Evolutionary conservation across 2,329 filamentous ascomycete species (phyloP).

Genomic region (Penicillium aurantiogriseum): DNA sequence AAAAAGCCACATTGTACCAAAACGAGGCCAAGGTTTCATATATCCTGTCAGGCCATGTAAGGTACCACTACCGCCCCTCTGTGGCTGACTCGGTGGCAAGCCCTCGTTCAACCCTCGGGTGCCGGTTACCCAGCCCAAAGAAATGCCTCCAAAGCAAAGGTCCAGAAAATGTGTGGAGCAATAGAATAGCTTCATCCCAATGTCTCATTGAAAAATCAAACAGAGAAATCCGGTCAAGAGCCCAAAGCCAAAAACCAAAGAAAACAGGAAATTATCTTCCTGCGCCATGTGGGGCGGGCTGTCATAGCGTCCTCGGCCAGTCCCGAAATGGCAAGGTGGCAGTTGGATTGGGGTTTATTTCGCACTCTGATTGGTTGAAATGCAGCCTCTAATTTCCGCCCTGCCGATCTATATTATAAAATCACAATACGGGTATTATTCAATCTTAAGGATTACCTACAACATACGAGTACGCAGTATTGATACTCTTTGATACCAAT

Average conservation of each 20-base stretch:
- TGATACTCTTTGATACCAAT: background rate
- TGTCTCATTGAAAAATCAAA: slow-evolving; percentile 1
- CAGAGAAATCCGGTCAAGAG: background rate
- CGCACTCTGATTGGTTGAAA: background rate
- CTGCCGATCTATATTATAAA: slow-evolving; percentile 19
- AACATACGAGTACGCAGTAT: background rate
- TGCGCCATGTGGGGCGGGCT: slow-evolving; percentile 17
- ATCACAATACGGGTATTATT: background rate
- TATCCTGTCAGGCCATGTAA: slow-evolving; percentile 6
- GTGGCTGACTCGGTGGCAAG: slow-evolving; percentile 5
- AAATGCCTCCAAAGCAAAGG: background rate
- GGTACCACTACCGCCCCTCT: background rate
- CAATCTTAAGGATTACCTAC: background rate
- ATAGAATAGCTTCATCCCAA: background rate
- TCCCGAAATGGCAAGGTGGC: slow-evolving; percentile 12
- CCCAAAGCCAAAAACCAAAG: background rate
- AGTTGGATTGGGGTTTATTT: background rate
- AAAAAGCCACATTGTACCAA: slow-evolving; percentile 1
- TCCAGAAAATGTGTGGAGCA: background rate
- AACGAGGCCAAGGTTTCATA: slow-evolving; percentile 4
- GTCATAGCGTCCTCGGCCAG: slow-evolving; percentile 8
- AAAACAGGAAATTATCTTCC: slow-evolving; percentile 14
- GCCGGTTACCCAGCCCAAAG: background rate
- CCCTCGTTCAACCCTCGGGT: background rate
- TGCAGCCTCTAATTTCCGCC: slow-evolving; percentile 20